These are phyloP conservation scores for Rutstroemia sp. DNA, from an alignment of 2,329 filamentous ascomycete species.

Conservation along the genomic window DNA sequence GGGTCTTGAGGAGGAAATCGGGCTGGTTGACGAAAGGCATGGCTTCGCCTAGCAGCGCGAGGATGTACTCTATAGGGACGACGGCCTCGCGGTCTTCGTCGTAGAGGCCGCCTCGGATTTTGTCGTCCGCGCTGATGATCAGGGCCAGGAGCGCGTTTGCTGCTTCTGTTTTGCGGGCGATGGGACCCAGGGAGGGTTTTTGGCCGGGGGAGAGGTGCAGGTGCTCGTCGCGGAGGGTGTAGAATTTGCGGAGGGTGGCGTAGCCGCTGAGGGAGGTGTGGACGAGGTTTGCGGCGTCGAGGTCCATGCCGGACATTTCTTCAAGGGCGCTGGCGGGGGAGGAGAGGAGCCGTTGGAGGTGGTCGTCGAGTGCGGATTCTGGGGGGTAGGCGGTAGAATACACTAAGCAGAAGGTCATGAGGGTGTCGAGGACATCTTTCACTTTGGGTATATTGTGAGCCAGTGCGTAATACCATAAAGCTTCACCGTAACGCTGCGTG, in stretches of 20 bases:
- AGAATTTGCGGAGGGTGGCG: slow-evolving; percentile 83
- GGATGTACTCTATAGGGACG: slow-evolving; percentile 79
- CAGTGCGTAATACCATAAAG: slow-evolving; percentile 84
- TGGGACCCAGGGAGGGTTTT: slow-evolving; percentile 35
- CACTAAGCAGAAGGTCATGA: slow-evolving; percentile 80
- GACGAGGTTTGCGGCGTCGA: slow-evolving; percentile 75
- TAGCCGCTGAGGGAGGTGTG: slow-evolving; percentile 87
- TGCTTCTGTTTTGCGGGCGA: slow-evolving; percentile 60
- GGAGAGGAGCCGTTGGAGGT: slow-evolving; percentile 61
- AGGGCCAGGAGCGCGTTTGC: slow-evolving; percentile 73
- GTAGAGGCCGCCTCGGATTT: slow-evolving; percentile 84
- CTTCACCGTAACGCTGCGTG: slow-evolving; percentile 74
- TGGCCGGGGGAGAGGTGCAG: slow-evolving; percentile 32
- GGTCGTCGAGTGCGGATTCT: slow-evolving; percentile 61
- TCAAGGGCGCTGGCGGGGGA: slow-evolving; percentile 67
- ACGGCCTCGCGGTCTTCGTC: slow-evolving; percentile 75
- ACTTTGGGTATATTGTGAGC: slow-evolving; percentile 74
- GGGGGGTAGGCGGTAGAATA: slow-evolving; percentile 77
- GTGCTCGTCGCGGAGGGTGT: slow-evolving; percentile 75
- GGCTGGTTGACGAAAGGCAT: slow-evolving; percentile 66
- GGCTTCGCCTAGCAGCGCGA: slow-evolving; percentile 77
- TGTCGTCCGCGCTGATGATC: slow-evolving; percentile 78
- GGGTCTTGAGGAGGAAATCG: slow-evolving; percentile 53
- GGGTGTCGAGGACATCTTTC: slow-evolving; percentile 75
- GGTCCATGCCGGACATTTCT: slow-evolving; percentile 64